These are phyloP conservation scores for Nakataea oryzae DNA, from an alignment of 2,329 filamentous ascomycete genomes.

Conservation along the genomic window DNA sequence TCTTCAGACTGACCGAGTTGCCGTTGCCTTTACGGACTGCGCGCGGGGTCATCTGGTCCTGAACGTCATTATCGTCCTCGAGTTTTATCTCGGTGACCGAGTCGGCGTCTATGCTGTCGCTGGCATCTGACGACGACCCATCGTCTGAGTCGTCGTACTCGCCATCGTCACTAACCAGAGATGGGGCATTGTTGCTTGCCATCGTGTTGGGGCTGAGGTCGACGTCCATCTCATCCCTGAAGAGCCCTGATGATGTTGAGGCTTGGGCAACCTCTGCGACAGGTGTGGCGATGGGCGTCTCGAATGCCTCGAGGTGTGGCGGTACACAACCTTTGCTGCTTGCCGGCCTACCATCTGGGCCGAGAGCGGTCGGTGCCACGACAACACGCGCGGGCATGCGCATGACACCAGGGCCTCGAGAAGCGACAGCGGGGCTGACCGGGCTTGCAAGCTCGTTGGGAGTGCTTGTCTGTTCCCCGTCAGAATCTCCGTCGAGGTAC, in stretches of 20 bases:
- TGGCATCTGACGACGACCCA: slow-evolving; percentile 48
- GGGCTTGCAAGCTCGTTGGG: neutral
- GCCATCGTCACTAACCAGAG: slow-evolving; percentile 70
- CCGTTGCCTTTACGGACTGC: slow-evolving; percentile 31
- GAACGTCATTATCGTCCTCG: slow-evolving; percentile 40
- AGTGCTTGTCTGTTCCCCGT: slow-evolving; percentile 26
- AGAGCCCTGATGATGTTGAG: slow-evolving; percentile 16
- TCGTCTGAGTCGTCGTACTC: slow-evolving; percentile 67
- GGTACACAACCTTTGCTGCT: slow-evolving; percentile 41
- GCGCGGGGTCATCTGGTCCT: slow-evolving; percentile 19
- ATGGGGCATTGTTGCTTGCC: slow-evolving; percentile 67
- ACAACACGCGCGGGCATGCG: slow-evolving; percentile 49
- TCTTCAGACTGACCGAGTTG: slow-evolving; percentile 35
- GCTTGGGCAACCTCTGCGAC: slow-evolving; percentile 15
- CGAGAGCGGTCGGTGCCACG: slow-evolving; percentile 34
- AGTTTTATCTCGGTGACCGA: slow-evolving; percentile 50
- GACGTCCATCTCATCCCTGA: slow-evolving; percentile 44
- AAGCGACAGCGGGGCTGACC: neutral
- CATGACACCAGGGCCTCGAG: slow-evolving; percentile 33
- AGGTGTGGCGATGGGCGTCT: slow-evolving; percentile 25
- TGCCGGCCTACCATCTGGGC: slow-evolving; percentile 32
- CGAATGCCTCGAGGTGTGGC: slow-evolving; percentile 17
- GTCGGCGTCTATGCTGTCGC: slow-evolving; percentile 44
- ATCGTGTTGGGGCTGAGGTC: slow-evolving; percentile 61
- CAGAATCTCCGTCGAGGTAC: slow-evolving; percentile 41